Evolutionary conservation across 768 basidiomycete genomes (phyloP).

Genomic region (Serendipita sp.): DNA sequence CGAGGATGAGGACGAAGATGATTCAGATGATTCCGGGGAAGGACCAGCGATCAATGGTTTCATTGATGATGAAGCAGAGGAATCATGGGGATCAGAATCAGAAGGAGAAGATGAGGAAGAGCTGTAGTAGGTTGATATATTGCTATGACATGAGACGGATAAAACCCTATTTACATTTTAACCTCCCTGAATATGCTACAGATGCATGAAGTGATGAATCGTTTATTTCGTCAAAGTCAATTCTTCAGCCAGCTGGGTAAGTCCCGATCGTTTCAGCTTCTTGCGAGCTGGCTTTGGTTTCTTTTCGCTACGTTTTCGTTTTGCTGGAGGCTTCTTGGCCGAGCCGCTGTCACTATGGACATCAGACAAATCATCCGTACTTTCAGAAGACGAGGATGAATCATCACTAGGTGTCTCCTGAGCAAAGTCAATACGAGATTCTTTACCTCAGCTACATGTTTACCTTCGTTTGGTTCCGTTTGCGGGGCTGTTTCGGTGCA

Average conservation of each 20-base stretch:
- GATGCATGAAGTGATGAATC: not conserved
- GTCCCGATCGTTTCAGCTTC: not conserved
- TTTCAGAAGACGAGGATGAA: not conserved
- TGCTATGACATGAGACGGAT: not conserved
- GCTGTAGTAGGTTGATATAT: slow-evolving; percentile 2
- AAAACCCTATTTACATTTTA: not conserved
- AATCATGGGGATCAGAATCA: slow-evolving; percentile 15
- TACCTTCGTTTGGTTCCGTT: not conserved
- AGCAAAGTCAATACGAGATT: not conserved
- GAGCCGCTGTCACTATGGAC: not conserved
- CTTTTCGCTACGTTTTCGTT: not conserved
- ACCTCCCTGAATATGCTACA: not conserved
- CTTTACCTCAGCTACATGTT: not conserved
- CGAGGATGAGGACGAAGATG: slow-evolving; percentile 26
- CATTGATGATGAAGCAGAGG: slow-evolving; percentile 21
- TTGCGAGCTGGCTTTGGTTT: not conserved
- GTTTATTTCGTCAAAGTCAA: not conserved
- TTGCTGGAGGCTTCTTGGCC: not conserved
- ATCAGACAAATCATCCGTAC: not conserved
- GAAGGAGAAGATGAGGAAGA: slow-evolving; percentile 14
- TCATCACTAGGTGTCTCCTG: not conserved
- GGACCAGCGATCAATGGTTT: slow-evolving; percentile 10
- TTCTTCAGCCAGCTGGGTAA: not conserved
- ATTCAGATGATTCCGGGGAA: slow-evolving; percentile 11
- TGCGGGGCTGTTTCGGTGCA: not conserved